These are phyloP conservation scores for Sugiyamaella sp. DNA, from an alignment of 1,139 yeast species.

Conservation along the genomic window DNA sequence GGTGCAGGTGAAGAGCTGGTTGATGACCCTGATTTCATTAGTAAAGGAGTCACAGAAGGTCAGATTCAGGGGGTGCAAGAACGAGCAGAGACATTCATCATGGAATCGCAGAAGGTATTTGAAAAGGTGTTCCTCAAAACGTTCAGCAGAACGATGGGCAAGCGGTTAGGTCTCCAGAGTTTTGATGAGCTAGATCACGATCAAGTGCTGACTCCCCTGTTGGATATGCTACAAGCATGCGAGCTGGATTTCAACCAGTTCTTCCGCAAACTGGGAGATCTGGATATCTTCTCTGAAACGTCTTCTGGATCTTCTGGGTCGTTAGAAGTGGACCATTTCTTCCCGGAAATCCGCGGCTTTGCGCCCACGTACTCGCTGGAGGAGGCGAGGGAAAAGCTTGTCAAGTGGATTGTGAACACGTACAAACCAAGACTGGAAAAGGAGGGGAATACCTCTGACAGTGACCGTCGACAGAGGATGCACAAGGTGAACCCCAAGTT, in stretches of 20 bases:
- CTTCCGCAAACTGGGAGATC: conserved; percentile 62
- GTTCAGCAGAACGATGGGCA: conserved; percentile 62
- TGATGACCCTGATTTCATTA: conserved; percentile 46
- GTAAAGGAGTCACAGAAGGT: conserved; percentile 45
- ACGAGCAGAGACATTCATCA: conserved; percentile 62
- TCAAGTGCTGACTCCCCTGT: conserved; percentile 58
- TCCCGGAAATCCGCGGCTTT: conserved; percentile 41
- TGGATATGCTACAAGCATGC: conserved; percentile 62
- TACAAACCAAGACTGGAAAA: conserved; percentile 48
- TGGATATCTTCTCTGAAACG: conserved; percentile 34
- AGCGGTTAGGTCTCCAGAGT: conserved; percentile 65
- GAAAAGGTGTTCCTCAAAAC: conserved; percentile 61
- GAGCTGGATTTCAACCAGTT: conserved; percentile 81
- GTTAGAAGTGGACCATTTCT: conserved; percentile 41
- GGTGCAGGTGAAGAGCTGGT: conserved; percentile 57
- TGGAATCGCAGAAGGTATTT: conserved; percentile 57
- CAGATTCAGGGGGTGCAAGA: conserved; percentile 56
- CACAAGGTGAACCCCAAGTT: conserved; percentile 69
- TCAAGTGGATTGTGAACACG: conserved; percentile 43
- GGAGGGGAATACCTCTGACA: conserved; percentile 44
- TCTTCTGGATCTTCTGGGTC: too few species aligned
- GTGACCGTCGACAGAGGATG: conserved; percentile 48
- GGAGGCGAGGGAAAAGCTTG: conserved; percentile 41
- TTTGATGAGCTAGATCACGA: conserved; percentile 50
- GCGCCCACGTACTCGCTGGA: conserved; percentile 37